These are phyloP conservation scores for Saturnispora halmiae DNA, from an alignment of 805 yeast species.

Conservation along the genomic window DNA sequence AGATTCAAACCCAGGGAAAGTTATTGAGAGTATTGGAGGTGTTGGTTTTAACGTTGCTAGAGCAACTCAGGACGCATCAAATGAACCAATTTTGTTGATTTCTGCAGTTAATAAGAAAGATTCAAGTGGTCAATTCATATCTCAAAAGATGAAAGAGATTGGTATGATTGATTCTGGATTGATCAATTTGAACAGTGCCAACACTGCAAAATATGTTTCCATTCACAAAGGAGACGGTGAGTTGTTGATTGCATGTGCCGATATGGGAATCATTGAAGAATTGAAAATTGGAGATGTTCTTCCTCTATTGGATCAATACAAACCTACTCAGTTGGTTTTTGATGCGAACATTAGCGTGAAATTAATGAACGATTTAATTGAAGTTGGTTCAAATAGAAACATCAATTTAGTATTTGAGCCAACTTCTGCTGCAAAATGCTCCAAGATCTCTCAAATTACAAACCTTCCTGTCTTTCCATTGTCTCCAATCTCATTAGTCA, in stretches of 20 bases:
- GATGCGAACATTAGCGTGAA: constrained; percentile 59
- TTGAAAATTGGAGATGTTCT: constrained; percentile 36
- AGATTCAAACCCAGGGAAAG: constrained; percentile 68
- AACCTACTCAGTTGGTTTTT: constrained; percentile 45
- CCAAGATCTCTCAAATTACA: constrained; percentile 31
- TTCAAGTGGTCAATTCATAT: constrained; percentile 37
- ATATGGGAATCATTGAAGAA: constrained; percentile 63
- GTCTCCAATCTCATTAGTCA: constrained; percentile 37
- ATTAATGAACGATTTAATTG: constrained; percentile 33
- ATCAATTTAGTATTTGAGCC: constrained; percentile 57
- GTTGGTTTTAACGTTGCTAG: constrained; percentile 73
- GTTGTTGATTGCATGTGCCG: constrained; percentile 70
- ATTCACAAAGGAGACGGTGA: constrained; percentile 54
- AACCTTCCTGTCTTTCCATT: constrained; percentile 40
- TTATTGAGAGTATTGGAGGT: constrained; percentile 57
- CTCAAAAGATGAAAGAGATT: constrained; percentile 21
- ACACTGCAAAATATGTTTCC: constrained; percentile 68
- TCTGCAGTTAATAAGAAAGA: constrained; percentile 55
- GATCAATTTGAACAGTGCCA: constrained; percentile 13
- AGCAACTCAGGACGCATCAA: constrained; percentile 33
- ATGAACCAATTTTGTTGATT: constrained; percentile 32
- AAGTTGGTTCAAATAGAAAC: constrained; percentile 14
- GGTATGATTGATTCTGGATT: constrained; percentile 36
- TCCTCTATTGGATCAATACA: constrained; percentile 30
- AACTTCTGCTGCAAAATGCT: constrained; percentile 60